These are phyloP conservation scores for Phytopythium mirpurense DNA, from an alignment of 352 stramenopile genomes.

Conservation along the genomic window DNA sequence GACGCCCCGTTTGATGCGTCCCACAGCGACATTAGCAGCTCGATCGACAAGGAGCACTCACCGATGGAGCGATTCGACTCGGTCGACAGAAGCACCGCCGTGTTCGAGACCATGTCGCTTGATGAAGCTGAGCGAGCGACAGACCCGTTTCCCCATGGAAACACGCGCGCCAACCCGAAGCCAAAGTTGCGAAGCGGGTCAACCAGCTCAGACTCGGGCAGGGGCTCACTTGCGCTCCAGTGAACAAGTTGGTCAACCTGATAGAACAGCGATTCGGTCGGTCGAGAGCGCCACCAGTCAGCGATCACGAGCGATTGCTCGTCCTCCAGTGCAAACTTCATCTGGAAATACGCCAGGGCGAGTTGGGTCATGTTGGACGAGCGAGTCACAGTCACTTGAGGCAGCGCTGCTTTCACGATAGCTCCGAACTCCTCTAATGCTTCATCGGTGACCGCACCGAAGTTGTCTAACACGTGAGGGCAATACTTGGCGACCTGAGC, in stretches of 20 bases:
- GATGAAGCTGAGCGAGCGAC: constrained; percentile 20
- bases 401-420: constrained; percentile 24
- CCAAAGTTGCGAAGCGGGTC: constrained; percentile 38
- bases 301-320: constrained; percentile 25
- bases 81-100: constrained; percentile 7
- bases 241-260: constrained; percentile 29
- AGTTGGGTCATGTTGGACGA: constrained; percentile 32
- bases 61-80: constrained; percentile 9
- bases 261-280: constrained; percentile 37
- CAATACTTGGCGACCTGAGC: constrained; percentile 11
- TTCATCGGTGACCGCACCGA: constrained; percentile 20
- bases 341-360: constrained; percentile 30
- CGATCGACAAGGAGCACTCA: constrained; percentile 23
- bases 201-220: constrained; percentile 1
- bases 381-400: constrained; percentile 16
- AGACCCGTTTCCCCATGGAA: constrained; percentile 15
- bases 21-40: constrained; percentile 38
- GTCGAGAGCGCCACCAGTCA: constrained; percentile 34
- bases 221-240: constrained; percentile 21
- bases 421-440: constrained; percentile 23
- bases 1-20: constrained; percentile 22
- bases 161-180: constrained; percentile 36
- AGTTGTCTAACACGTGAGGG: constrained; percentile 32
- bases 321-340: constrained; percentile 22
- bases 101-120: constrained; percentile 32